Conservation (phyloP, 2,329 filamentous ascomycete species). For the Clonostachys rhizophaga region DNA sequence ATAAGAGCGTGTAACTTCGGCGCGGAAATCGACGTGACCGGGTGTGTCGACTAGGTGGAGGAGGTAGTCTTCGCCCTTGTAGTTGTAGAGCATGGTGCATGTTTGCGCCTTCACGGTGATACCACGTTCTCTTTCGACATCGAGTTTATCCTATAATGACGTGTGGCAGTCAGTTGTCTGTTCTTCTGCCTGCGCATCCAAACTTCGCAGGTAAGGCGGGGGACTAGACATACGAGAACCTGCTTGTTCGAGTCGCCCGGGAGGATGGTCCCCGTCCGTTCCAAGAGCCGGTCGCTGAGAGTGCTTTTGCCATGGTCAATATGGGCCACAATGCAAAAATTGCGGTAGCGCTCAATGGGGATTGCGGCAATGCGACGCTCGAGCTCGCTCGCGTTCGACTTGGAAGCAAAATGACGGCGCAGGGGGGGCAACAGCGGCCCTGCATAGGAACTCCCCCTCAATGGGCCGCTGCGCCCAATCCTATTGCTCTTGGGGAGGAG, state of each 20-base stretch:
- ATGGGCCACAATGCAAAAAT: constrained; percentile 98
- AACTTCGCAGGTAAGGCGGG: too few species aligned
- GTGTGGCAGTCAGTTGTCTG: too few species aligned
- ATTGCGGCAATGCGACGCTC: constrained; percentile 63
- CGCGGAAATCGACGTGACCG: constrained; percentile 95
- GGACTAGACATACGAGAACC: constrained; percentile 53
- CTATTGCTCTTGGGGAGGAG: too few species aligned
- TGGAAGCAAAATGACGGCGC: constrained; percentile 8
- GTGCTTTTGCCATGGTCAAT: constrained; percentile 99
- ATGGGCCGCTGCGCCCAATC: too few species aligned
- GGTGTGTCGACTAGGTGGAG: constrained; percentile 95
- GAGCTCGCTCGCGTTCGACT: constrained; percentile 23
- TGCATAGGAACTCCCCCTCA: too few species aligned
- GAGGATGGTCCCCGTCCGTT: constrained; percentile 89
- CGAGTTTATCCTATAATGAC: constrained; percentile 68
- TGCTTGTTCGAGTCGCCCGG: constrained; percentile 82
- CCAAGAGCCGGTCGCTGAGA: constrained; percentile 84
- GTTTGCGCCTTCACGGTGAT: constrained; percentile 99
- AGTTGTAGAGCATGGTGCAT: constrained; percentile 93
- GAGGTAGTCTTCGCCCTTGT: constrained; percentile 83
- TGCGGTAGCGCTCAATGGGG: constrained; percentile 76
- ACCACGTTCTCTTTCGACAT: constrained; percentile 91
- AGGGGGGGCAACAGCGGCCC: too few species aligned
- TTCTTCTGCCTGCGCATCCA: not conserved
- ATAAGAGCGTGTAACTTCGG: constrained; percentile 93